A percentile compares a stretch with the other conserved stretches of the same genome.
Conservation (phyloP, 1,284 basidiomycete species). For the Irpex rosettiformis region DNA sequence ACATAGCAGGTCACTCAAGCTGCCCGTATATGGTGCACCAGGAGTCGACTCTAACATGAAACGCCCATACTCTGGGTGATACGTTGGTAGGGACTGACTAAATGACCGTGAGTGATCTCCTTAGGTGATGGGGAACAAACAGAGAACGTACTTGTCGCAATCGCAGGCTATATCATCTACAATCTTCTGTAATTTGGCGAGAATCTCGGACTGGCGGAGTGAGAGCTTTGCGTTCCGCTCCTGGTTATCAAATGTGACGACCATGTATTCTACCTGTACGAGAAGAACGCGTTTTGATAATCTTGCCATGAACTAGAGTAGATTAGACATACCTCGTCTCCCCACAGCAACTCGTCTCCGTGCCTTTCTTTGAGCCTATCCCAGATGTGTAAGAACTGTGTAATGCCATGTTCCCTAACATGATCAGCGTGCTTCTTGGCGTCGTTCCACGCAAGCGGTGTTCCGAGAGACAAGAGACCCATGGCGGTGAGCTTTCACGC, state of each 20-base stretch:
- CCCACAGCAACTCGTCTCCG: slow-evolving; percentile 97
- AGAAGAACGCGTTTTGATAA: slow-evolving; percentile 5
- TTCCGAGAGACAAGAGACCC: slow-evolving; percentile 95
- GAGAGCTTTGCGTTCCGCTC: slow-evolving; percentile 84
- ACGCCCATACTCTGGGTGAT: slow-evolving; percentile 97
- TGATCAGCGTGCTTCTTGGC: slow-evolving; percentile 85
- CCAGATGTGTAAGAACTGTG: slow-evolving; percentile 95
- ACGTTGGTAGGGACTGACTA: slow-evolving; percentile 83
- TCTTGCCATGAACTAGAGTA: slow-evolving; percentile 9
- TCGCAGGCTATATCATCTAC: slow-evolving; percentile 66
- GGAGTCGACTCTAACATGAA: slow-evolving; percentile 99
- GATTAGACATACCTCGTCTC: slow-evolving; percentile 77
- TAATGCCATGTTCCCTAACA: slow-evolving; percentile 90
- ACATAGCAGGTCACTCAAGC: slow-evolving; percentile 78
- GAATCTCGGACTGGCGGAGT: slow-evolving; percentile 91
- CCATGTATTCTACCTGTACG: slow-evolving; percentile 92
- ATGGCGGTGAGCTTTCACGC: slow-evolving; percentile 39
- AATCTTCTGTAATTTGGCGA: slow-evolving; percentile 74
- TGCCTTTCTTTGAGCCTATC: slow-evolving; percentile 85
- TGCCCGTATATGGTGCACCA: slow-evolving; percentile 90
- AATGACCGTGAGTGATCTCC: slow-evolving; percentile 10
- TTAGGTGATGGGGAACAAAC: slow-evolving; percentile 3
- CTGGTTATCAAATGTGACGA: slow-evolving; percentile 82
- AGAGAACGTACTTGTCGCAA: slow-evolving; percentile 49
- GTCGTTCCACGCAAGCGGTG: slow-evolving; percentile 91